These are phyloP conservation scores for Aspergillus ochraceoroseus DNA, from an alignment of 2,329 filamentous ascomycete genomes.

Conservation along the genomic window DNA sequence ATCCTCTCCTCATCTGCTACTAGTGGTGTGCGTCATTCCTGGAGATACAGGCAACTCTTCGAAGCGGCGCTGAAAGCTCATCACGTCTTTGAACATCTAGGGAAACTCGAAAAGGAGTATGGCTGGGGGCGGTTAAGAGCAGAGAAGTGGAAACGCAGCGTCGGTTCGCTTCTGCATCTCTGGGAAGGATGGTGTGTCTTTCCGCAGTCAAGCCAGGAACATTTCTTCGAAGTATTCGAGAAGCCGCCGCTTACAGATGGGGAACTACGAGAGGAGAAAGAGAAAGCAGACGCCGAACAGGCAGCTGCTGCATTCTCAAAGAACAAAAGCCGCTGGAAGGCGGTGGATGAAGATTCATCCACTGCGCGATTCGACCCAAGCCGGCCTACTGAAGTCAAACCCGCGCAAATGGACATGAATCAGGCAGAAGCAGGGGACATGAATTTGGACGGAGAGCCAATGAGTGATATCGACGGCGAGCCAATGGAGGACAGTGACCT, in stretches of 20 bases:
- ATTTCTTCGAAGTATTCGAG: slow-evolving; percentile 66
- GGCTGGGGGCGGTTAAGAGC: slow-evolving; percentile 76
- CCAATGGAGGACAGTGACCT: slow-evolving; percentile 49
- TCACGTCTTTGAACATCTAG: slow-evolving; percentile 69
- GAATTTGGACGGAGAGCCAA: slow-evolving; percentile 38
- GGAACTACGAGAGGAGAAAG: slow-evolving; percentile 43
- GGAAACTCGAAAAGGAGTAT: slow-evolving; percentile 64
- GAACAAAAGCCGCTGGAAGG: slow-evolving; percentile 46
- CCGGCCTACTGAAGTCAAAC: slow-evolving; percentile 24
- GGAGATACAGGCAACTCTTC: slow-evolving; percentile 79
- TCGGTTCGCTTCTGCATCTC: slow-evolving; percentile 62
- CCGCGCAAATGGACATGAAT: slow-evolving; percentile 34
- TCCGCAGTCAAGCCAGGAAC: slow-evolving; percentile 65
- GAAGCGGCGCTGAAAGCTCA: slow-evolving; percentile 64
- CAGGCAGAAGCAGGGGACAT: slow-evolving; percentile 42
- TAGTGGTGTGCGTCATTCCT: slow-evolving; percentile 73
- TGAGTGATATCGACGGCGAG: slow-evolving; percentile 44
- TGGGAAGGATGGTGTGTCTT: slow-evolving; percentile 67
- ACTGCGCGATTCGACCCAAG: slow-evolving; percentile 30
- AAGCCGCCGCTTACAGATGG: slow-evolving; percentile 57
- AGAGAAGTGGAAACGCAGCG: slow-evolving; percentile 78
- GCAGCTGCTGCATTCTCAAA: slow-evolving; percentile 35
- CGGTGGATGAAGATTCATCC: slow-evolving; percentile 42
- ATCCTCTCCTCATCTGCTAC: slow-evolving; percentile 72
- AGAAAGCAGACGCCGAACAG: slow-evolving; percentile 42